A percentile compares a stretch with the other conserved stretches of the same genome.
Conservation (phyloP, 2,329 filamentous ascomycete genomes). For the Sporothrix schenckii region DNA sequence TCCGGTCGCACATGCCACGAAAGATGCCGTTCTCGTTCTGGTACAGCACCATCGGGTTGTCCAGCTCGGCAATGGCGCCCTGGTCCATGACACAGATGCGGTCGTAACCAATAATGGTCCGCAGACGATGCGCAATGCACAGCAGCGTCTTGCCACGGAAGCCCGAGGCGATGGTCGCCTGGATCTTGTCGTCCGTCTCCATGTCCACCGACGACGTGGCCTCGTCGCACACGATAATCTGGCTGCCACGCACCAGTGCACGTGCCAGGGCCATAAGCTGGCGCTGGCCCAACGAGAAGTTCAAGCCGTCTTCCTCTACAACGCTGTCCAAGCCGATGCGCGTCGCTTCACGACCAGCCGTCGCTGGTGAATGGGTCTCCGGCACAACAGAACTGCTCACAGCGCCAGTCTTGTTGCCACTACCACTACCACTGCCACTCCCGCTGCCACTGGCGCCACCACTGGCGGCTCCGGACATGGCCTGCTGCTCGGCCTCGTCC, state of each 20-base stretch:
- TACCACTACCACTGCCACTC: neutral
- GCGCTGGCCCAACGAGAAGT: slow-evolving; percentile 92
- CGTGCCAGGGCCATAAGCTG: slow-evolving; percentile 94
- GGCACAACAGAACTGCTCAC: neutral
- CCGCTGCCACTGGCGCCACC: neutral
- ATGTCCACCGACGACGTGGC: slow-evolving; percentile 92
- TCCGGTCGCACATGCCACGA: slow-evolving; percentile 83
- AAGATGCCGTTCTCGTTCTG: slow-evolving; percentile 73
- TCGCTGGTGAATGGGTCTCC: neutral
- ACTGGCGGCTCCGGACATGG: neutral
- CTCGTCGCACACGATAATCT: slow-evolving; percentile 96
- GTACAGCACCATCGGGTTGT: slow-evolving; percentile 74
- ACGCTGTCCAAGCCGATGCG: slow-evolving; percentile 80
- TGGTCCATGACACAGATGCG: slow-evolving; percentile 96
- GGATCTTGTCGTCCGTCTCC: slow-evolving; percentile 95
- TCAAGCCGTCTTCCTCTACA: slow-evolving; percentile 93
- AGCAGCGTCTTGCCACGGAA: slow-evolving; percentile 87
- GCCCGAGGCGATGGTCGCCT: slow-evolving; percentile 79
- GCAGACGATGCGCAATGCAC: slow-evolving; percentile 88
- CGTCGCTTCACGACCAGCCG: slow-evolving; percentile 39
- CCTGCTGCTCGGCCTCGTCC: slow-evolving; percentile 45
- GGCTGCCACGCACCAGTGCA: slow-evolving; percentile 81
- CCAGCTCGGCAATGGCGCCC: slow-evolving; percentile 84
- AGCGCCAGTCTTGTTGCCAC: neutral
- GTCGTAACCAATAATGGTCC: slow-evolving; percentile 92